Conservation (phyloP, 305 asterid species). For the Solanum hybrid region DNA sequence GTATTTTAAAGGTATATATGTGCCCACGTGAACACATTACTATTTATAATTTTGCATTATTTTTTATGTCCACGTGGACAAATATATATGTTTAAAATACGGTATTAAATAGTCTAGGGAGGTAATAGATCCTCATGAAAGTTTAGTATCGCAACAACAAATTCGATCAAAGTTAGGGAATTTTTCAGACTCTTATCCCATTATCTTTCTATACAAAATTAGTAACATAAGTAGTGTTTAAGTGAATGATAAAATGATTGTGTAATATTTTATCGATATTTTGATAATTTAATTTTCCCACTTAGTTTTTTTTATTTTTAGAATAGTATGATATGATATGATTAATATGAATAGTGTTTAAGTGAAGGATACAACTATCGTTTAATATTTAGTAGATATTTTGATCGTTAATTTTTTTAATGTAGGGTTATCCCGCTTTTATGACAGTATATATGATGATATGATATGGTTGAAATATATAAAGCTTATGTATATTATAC, state of each 20-base stretch:
- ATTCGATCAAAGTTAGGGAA: no score
- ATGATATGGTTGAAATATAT: background rate
- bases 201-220: background rate
- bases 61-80: no score
- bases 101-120: no score
- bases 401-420: background rate
- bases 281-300: background rate
- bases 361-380: background rate
- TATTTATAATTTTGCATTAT: no score
- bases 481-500: background rate
- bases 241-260: background rate
- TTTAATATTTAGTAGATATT: background rate
- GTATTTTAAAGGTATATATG: no score
- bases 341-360: background rate
- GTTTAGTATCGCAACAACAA: no score
- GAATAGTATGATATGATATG: background rate
- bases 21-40: no score
- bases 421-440: background rate
- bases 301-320: background rate
- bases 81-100: no score
- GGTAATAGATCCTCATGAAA: no score
- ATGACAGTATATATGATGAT: background rate
- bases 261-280: background rate
- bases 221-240: background rate
- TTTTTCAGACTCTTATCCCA: no score